Base-by-base conservation (phyloP, 2,329 filamentous ascomycete species). In the Drechslera avenae region DNA sequence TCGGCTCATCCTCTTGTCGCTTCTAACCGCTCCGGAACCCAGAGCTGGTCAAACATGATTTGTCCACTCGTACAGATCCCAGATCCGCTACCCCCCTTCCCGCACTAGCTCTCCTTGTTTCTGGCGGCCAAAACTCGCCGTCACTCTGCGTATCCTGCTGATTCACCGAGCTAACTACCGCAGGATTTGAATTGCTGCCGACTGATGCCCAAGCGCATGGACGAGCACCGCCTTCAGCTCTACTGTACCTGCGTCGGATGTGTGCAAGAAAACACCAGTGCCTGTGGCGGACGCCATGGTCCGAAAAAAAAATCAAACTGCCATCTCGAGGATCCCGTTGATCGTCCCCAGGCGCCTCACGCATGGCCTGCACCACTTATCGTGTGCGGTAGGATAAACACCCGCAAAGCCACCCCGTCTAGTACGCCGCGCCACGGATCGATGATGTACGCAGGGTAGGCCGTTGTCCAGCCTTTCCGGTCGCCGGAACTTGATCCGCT, bases 361-460 rank as follows among this genome's bases (percentile, higher is more conserved):
- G 63, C 63, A 61, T 57, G 68, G 51, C 67, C 63, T 46, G 53
- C 57, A 55, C 59, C 55, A 64, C 54, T 63, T 59, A 59, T 67
- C 60, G 63, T 62, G 61, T 54, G 67, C 61, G 61, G 61, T 66
- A 63, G 63, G 50, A 55, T 60, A 46, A 56, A 66, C 68, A 63
- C 66, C 66, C 62, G 54, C 55, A 59, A 65, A 70, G 67, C 67
- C 66, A 56, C 60, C 65, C 67, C 65, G 62, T 59, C 63, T 64
- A 63, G 62, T 63, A 66, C 63, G 59, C 63, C 21, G 66, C 66
- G 63, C 49, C 63, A 54, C 41, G 46, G 43, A 61, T 59, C 53
- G 48, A 57, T 57, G 58, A 63, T 66, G 58, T 35, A 52, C 60
- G 51, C 64, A 66, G 63, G 63, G 66, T 60, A 62, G 34, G 39